A percentile compares a stretch with the other conserved stretches of the same genome.
Evolutionary conservation across 2,329 filamentous ascomycete genomes (phyloP).

Genomic region (Capronia americana): DNA sequence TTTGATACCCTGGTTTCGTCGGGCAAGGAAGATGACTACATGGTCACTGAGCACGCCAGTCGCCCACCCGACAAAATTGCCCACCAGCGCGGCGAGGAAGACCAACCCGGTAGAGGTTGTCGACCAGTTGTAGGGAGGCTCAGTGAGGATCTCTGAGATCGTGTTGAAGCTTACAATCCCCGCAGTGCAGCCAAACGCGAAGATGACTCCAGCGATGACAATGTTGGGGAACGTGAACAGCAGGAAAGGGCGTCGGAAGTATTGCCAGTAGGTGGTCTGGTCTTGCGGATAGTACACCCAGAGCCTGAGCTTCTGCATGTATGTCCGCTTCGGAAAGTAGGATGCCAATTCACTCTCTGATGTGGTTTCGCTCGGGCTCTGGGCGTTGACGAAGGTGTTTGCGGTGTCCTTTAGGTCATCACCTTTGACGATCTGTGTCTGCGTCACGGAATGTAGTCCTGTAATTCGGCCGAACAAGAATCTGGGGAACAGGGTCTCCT

Average conservation of each 20-base stretch:
- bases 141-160: constrained; percentile 42
- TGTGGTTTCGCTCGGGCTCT: constrained; percentile 29
- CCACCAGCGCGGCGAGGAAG: constrained; percentile 43
- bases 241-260: constrained; percentile 50
- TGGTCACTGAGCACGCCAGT: constrained; percentile 39
- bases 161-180: constrained; percentile 49
- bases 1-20: constrained; percentile 38
- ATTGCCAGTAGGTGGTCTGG: constrained; percentile 46
- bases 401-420: constrained; percentile 10
- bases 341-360: constrained; percentile 37
- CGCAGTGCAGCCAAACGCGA: constrained; percentile 51
- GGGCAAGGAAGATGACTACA: constrained; percentile 37
- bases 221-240: constrained; percentile 51
- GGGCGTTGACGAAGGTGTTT: constrained; percentile 17
- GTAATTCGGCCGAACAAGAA: constrained; percentile 38
- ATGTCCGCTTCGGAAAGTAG: constrained; percentile 38
- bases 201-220: constrained; percentile 49
- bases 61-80: constrained; percentile 37
- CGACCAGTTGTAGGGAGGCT: constrained; percentile 43
- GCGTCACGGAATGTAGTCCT: constrained; percentile 12
- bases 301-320: constrained; percentile 40
- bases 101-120: constrained; percentile 41
- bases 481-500: constrained; percentile 43
- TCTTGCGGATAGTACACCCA: constrained; percentile 42
- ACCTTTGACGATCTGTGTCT: not conserved